Conservation (phyloP, 257 asterid species). For the Parsonsia alboflavescens region DNA sequence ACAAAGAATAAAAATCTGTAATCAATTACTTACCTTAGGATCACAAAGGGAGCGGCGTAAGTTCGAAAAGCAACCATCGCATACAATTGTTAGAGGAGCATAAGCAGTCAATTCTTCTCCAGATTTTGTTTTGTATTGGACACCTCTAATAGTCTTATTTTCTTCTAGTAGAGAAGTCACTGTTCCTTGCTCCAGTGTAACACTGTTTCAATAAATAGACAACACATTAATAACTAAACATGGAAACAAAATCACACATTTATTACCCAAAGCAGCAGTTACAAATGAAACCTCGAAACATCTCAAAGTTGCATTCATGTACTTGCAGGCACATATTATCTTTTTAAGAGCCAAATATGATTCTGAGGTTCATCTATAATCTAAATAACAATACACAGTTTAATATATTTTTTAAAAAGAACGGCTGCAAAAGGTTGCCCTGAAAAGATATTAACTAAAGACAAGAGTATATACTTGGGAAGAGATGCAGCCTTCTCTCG, state of each 20-base stretch:
- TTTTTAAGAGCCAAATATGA: background rate
- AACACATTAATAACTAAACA: background rate
- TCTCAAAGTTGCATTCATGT: background rate
- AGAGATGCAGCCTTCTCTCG: slow-evolving; percentile 81
- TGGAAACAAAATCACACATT: background rate
- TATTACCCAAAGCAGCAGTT: background rate
- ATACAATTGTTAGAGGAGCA: slow-evolving; percentile 63
- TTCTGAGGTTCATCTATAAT: background rate
- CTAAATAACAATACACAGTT: background rate
- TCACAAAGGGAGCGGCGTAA: slow-evolving; percentile 55
- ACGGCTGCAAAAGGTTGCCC: background rate
- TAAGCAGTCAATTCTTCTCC: slow-evolving; percentile 50
- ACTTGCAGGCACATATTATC: background rate
- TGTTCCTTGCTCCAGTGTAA: slow-evolving; percentile 59
- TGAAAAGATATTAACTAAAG: background rate
- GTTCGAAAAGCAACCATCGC: slow-evolving; percentile 77
- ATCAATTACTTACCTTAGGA: slow-evolving; percentile 44
- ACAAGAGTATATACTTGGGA: slow-evolving; percentile 53
- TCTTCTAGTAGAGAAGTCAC: slow-evolving; percentile 62
- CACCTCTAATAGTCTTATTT: slow-evolving; percentile 49
- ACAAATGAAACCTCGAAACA: background rate
- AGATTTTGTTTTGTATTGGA: slow-evolving; percentile 46
- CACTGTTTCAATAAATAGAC: slow-evolving; percentile 34
- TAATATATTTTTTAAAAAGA: background rate
- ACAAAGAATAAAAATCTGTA: background rate